Percentiles rank a stretch among this genome's conserved stretches.
Evolutionary conservation across 306 rosid species (phyloP).

Genomic region (Carpinus fangiana): DNA sequence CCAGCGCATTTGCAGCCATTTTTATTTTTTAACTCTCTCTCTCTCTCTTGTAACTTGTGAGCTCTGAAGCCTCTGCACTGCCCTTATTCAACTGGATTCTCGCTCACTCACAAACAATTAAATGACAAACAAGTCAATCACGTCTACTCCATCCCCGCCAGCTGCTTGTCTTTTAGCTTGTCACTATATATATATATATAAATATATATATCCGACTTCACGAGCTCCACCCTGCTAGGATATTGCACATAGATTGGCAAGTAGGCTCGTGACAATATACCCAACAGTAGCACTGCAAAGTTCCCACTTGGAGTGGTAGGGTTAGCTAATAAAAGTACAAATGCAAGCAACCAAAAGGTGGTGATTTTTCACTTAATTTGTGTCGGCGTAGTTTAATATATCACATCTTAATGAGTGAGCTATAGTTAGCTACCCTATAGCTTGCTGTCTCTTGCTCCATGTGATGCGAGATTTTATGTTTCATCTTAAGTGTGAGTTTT

Average conservation of each 20-base stretch:
- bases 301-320: not conserved
- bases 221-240: not conserved
- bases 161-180: not conserved
- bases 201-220: not conserved
- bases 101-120: not conserved
- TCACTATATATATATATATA: no score
- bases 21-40: conserved; percentile 10
- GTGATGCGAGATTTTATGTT: not conserved
- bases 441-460: not conserved
- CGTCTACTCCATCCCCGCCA: conserved; percentile 14
- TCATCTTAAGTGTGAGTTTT: no score
- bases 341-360: no score
- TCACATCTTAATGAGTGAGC: not conserved
- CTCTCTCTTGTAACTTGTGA: not conserved
- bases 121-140: conserved; percentile 23
- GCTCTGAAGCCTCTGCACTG: no score
- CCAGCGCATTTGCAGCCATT: conserved; percentile 16
- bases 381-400: not conserved
- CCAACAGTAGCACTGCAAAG: not conserved
- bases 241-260: not conserved
- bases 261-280: not conserved
- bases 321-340: no score
- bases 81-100: not conserved
- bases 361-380: not conserved
- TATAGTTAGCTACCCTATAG: not conserved